Percentiles rank a stretch among this genome's conserved stretches.
These are phyloP conservation scores for Isoetes taiwanensis DNA, from an alignment of 75 land plant genomes.

Conservation along the genomic window DNA sequence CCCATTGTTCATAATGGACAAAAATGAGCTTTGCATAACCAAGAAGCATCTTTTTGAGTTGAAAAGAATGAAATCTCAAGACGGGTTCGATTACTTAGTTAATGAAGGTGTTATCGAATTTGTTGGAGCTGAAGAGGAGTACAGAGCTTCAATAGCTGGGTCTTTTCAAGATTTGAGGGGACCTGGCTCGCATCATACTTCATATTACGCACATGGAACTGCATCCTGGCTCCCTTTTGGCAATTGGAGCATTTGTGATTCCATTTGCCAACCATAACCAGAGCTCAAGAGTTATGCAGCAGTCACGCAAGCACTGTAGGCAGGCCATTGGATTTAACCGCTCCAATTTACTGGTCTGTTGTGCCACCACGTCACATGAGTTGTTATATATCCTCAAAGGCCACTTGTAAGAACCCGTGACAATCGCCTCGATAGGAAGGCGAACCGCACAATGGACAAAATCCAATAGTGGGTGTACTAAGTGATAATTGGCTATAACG, in stretches of 20 bases:
- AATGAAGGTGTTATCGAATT: conserved; percentile 55
- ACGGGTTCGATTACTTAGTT: too few relatives aligned
- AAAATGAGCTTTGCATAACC: too few relatives aligned
- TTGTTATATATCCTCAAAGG: conserved; percentile 74
- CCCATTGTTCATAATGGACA: conserved; percentile 61
- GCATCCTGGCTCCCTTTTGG: conserved; percentile 66
- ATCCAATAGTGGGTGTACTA: conserved; percentile 75
- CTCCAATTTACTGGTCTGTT: conserved; percentile 45
- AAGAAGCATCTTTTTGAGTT: too few relatives aligned
- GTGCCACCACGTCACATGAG: conserved; percentile 60
- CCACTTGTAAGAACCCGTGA: too few relatives aligned
- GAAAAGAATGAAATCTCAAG: too few relatives aligned
- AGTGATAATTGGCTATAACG: conserved; percentile 80
- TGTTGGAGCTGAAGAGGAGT: conserved; percentile 81
- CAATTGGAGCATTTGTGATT: conserved; percentile 64
- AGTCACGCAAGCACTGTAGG: conserved; percentile 75
- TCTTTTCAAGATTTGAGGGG: conserved; percentile 24
- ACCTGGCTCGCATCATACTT: too few relatives aligned
- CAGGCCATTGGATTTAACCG: conserved; percentile 85
- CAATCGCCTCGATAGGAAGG: conserved; percentile 34
- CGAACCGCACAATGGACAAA: conserved; percentile 76
- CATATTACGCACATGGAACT: conserved; percentile 73
- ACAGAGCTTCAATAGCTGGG: conserved; percentile 51
- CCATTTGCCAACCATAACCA: conserved; percentile 89
- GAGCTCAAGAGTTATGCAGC: conserved; percentile 53